Evolutionary conservation across 805 yeast genomes (phyloP).

Genomic region (Lachancea quebecensis): DNA sequence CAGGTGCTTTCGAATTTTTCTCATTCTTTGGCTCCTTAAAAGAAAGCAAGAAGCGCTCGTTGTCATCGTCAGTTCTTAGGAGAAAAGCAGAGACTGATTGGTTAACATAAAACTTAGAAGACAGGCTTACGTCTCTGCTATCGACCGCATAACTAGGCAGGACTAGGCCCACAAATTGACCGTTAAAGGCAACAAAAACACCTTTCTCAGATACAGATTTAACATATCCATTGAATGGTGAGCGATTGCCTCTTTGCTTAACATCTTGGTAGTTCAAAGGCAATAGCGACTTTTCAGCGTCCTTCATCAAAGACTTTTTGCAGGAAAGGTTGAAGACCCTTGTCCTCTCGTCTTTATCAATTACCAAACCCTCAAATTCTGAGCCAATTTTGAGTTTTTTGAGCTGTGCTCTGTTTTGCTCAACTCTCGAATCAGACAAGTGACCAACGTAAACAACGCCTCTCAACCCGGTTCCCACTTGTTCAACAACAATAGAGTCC

Average conservation of each 20-base stretch:
- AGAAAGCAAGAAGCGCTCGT: conserved; percentile 64
- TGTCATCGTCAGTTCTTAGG: conserved; percentile 58
- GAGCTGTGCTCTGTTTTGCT: conserved; percentile 58
- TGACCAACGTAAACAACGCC: conserved; percentile 75
- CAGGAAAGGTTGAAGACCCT: conserved; percentile 56
- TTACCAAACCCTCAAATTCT: conserved; percentile 48
- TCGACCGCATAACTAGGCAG: conserved; percentile 64
- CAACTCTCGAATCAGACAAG: conserved; percentile 66
- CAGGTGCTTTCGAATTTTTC: conserved; percentile 9
- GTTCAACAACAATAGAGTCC: conserved; percentile 62
- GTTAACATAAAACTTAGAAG: conserved; percentile 47
- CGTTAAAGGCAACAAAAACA: conserved; percentile 74
- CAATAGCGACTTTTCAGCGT: conserved; percentile 45
- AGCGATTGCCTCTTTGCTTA: conserved; percentile 34
- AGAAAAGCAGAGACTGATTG: conserved; percentile 71
- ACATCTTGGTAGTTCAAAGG: conserved; percentile 61
- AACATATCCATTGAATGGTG: conserved; percentile 62
- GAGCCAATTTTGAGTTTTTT: conserved; percentile 63
- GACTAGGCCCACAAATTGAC: conserved; percentile 74
- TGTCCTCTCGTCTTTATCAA: conserved; percentile 58
- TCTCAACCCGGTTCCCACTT: conserved; percentile 43
- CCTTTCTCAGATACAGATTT: conserved; percentile 76
- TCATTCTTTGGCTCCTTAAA: conserved; percentile 36
- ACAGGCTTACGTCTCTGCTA: conserved; percentile 46
- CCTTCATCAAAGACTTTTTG: conserved; percentile 60